phyloP scores from a whole-genome alignment of 805 yeast genomes.

The Lachancea dasiensis region DNA sequence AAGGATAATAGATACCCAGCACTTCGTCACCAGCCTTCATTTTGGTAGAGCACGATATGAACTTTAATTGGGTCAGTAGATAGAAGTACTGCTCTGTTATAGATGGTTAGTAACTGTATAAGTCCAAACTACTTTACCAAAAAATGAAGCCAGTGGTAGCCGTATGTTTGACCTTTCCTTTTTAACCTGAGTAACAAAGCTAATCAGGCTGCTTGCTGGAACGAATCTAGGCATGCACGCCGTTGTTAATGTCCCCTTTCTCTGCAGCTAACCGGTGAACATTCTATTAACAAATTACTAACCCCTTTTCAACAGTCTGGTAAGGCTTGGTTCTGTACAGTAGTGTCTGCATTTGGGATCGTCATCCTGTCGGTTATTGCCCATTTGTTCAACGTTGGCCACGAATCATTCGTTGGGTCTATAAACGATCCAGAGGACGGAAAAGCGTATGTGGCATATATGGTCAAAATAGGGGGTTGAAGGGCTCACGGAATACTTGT shows the following conservation, averaged over 20 bases:
- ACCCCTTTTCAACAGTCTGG: conserved; percentile 44
- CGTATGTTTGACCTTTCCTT: conserved; percentile 29
- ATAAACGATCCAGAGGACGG: conserved; percentile 89
- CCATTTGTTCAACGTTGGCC: conserved; percentile 67
- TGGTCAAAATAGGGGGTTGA: not conserved
- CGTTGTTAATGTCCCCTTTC: too few species aligned
- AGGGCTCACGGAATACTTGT: too few species aligned
- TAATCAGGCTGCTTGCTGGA: too few species aligned
- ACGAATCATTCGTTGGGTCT: conserved; percentile 92
- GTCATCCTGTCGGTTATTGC: conserved; percentile 83
- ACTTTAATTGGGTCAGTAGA: not conserved
- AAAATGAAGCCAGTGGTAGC: conserved; percentile 45
- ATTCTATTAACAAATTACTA: not conserved
- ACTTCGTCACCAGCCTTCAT: not conserved
- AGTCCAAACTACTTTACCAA: too few species aligned
- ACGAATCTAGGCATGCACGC: too few species aligned
- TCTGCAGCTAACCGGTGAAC: not conserved
- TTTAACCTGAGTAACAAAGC: not conserved
- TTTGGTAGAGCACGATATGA: too few species aligned
- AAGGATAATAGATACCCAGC: not conserved
- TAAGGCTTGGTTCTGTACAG: conserved; percentile 93
- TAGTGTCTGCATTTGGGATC: conserved; percentile 86
- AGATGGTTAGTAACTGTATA: too few species aligned
- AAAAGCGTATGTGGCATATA: conserved; percentile 46
- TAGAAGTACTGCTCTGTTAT: too few species aligned